Evolutionary conservation across 345 rosid species (phyloP).

Genomic region (Euclidium syriacum): DNA sequence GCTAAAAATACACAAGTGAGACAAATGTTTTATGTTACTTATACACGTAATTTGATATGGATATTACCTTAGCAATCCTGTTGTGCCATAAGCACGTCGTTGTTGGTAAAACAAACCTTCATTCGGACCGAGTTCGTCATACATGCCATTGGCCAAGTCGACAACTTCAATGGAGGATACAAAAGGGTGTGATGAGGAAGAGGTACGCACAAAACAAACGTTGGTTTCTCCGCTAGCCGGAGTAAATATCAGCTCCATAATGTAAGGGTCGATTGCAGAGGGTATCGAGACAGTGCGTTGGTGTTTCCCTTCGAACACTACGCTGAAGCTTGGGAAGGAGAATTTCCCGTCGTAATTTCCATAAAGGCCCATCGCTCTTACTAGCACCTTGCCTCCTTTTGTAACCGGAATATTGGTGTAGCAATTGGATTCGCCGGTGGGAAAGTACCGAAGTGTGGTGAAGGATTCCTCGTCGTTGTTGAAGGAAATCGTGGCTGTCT

Average conservation of each 20-base stretch:
- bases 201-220: conserved; percentile 23
- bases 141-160: conserved; percentile 8
- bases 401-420: conserved; percentile 20
- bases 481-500: neutral
- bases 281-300: neutral
- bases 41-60: too few relatives aligned
- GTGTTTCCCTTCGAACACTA: conserved; percentile 22
- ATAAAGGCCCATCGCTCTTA: conserved; percentile 20
- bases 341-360: conserved; percentile 22
- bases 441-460: conserved; percentile 23
- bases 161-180: conserved; percentile 28
- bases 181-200: conserved; percentile 24
- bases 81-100: conserved; percentile 1
- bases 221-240: conserved; percentile 14
- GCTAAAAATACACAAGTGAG: too few relatives aligned
- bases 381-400: conserved; percentile 11
- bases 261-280: neutral
- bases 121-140: conserved; percentile 8
- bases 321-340: neutral
- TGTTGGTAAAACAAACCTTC: conserved; percentile 19
- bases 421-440: conserved; percentile 22
- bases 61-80: conserved; percentile 2
- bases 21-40: too few relatives aligned
- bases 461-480: neutral
- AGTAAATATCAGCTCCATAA: conserved; percentile 13